These are phyloP conservation scores for Pseudogymnoascus verrucosus DNA, from an alignment of 2,329 filamentous ascomycete genomes.

Conservation along the genomic window DNA sequence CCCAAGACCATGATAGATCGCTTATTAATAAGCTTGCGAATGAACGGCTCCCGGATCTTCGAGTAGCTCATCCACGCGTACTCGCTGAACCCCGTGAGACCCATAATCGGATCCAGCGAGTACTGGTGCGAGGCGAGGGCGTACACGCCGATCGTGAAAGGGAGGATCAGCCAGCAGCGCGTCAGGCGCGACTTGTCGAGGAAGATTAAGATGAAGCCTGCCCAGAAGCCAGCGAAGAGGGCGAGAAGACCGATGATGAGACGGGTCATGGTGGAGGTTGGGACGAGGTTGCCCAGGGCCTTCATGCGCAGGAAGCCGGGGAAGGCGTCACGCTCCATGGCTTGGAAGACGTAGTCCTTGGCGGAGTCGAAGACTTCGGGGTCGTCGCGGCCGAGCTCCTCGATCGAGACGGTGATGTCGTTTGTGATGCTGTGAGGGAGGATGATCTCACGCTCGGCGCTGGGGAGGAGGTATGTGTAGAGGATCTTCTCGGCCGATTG, in stretches of 20 bases:
- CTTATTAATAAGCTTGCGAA: constrained; percentile 76
- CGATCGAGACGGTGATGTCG: constrained; percentile 79
- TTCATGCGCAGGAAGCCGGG: constrained; percentile 93
- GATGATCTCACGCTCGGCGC: constrained; percentile 94
- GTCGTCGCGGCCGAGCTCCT: constrained; percentile 86
- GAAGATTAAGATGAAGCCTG: constrained; percentile 88
- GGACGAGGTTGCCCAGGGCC: constrained; percentile 90
- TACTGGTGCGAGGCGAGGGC: constrained; percentile 89
- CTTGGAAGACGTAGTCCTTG: constrained; percentile 99
- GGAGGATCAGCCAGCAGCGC: constrained; percentile 80
- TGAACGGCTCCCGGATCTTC: constrained; percentile 80
- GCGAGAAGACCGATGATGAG: constrained; percentile 76
- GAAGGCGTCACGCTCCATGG: constrained; percentile 99
- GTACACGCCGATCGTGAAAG: constrained; percentile 88
- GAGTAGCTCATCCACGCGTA: constrained; percentile 94
- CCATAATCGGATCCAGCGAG: constrained; percentile 85
- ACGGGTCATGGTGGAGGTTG: constrained; percentile 77
- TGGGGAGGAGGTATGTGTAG: constrained; percentile 92
- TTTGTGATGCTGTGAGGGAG: constrained; percentile 80
- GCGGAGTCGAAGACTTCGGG: constrained; percentile 95
- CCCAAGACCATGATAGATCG: constrained; percentile 73
- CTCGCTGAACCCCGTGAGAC: constrained; percentile 83
- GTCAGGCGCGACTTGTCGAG: constrained; percentile 66
- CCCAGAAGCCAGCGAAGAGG: constrained; percentile 91
- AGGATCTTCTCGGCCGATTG: constrained; percentile 95